Evolutionary conservation across 1,284 basidiomycete species (phyloP), one percentile per base, ranked within the genome.

Genomic region (Chondrostereum purpureum): DNA sequence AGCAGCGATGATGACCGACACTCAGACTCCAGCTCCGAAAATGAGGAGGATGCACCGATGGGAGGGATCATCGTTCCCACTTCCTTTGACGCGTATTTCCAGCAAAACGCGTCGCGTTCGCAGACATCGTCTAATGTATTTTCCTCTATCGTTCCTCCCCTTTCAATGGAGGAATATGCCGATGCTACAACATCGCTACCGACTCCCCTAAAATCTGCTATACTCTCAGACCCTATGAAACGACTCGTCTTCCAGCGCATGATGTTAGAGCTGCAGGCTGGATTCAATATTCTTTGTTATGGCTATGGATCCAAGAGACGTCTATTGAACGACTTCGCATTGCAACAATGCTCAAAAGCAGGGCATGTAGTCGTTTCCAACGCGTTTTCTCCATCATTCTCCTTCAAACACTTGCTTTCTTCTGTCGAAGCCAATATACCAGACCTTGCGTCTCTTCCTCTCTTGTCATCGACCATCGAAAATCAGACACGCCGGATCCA

Each of bases 251-350:
- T 84, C 57, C 66, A 70, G 14, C 76, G 82, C 42, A 88, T 84
- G 64, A 63, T 75, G 22, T 67, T 70, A 46, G 89, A 95, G 61
- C 73, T 96, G 17, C 66, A 74, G 1, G 75, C 83, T 56, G 91
- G 88, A 1, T 95, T 92, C 71, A 92, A 89, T 59, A 65, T 96
- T 43, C 62, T 93, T 8, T 82, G 90, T 58, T 90, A 92, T 55
- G 93, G 93, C 0, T 79, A 81, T 55, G 93, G 93, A 1, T 92
- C 88, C 17, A 97, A 96, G 60, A 72, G 88, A 42, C 63, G 59
- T 11, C 53, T 86, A 4, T 65, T 96, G 18, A 90, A 94, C 60
- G 65, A 74, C 16, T 88, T 95, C 52, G 88, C 84, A 1, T 67
- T 62, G 4, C 57, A 72, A 2, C 55, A 62, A 11, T 80, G 86